Percentiles rank a stretch among this genome's conserved stretches.
These are phyloP conservation scores for Trichocladium antarcticum DNA, from an alignment of 495 filamentous ascomycete species.

Conservation along the genomic window DNA sequence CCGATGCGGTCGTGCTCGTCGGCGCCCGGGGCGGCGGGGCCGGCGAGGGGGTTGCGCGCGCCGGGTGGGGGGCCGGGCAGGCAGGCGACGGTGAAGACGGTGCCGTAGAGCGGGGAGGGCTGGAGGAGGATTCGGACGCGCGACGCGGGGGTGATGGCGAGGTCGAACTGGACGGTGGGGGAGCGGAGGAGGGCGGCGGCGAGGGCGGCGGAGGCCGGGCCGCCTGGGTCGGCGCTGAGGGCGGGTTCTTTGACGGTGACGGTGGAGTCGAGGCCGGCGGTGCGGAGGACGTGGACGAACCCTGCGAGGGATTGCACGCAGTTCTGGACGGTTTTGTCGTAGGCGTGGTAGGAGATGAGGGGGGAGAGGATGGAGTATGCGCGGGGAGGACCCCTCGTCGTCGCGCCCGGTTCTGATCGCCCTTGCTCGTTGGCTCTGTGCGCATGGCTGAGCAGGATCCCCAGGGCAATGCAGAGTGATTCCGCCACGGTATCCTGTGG, in stretches of 20 bases:
- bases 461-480: conserved; percentile 46
- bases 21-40: not conserved
- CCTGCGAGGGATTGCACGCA: conserved; percentile 11
- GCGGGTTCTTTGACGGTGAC: conserved; percentile 19
- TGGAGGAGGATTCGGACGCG: conserved; percentile 26
- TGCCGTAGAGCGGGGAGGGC: conserved; percentile 20
- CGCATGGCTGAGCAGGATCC: conserved; percentile 55
- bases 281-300: conserved; percentile 14
- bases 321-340: conserved; percentile 36
- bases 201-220: conserved; percentile 12
- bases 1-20: conserved; percentile 15
- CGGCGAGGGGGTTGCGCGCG: conserved; percentile 13
- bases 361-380: conserved; percentile 55
- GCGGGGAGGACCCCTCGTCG: conserved; percentile 38
- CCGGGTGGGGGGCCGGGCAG: conserved; percentile 11
- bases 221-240: conserved; percentile 4
- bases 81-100: conserved; percentile 26
- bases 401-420: conserved; percentile 18
- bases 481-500: conserved; percentile 43
- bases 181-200: conserved; percentile 16
- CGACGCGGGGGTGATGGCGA: conserved; percentile 30
- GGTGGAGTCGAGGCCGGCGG: conserved; percentile 18
- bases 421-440: conserved; percentile 52
- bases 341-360: conserved; percentile 51
- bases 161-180: conserved; percentile 25